Percentiles rank a stretch among this genome's conserved stretches.
phyloP scores from a whole-genome alignment of 345 rosid species.

The Eutrema yunnanense region DNA sequence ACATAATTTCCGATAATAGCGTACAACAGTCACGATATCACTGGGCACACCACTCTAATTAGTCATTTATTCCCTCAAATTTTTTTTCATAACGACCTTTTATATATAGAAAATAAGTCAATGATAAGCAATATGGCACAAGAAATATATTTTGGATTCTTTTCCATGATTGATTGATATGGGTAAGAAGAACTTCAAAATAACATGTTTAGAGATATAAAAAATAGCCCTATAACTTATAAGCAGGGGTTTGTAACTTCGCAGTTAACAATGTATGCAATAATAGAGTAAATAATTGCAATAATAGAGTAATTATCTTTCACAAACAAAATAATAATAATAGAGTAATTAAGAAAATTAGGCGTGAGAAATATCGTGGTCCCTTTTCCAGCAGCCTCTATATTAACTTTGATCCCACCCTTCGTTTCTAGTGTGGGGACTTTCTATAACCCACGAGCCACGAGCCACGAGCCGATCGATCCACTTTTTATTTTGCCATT shows the following conservation, averaged over 20 bases:
- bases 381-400: conserved; percentile 16
- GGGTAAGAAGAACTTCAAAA: too few relatives aligned
- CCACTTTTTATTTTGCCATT: neutral
- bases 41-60: too few relatives aligned
- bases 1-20: too few relatives aligned
- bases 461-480: neutral
- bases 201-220: neutral
- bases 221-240: neutral
- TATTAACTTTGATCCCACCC: conserved; percentile 1
- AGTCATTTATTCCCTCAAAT: too few relatives aligned
- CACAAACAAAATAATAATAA: neutral
- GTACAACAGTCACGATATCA: too few relatives aligned
- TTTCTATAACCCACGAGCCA: neutral
- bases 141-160: too few relatives aligned
- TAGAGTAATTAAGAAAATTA: neutral
- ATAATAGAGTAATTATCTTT: neutral
- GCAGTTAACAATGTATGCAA: neutral
- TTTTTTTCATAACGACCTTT: too few relatives aligned
- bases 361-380: conserved; percentile 13
- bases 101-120: too few relatives aligned
- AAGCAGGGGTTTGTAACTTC: neutral
- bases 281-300: too few relatives aligned
- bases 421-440: conserved; percentile 13
- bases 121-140: too few relatives aligned
- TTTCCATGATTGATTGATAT: too few relatives aligned